These are phyloP conservation scores for Penicillium longicatenatum DNA, from an alignment of 495 filamentous ascomycete species.

Conservation along the genomic window DNA sequence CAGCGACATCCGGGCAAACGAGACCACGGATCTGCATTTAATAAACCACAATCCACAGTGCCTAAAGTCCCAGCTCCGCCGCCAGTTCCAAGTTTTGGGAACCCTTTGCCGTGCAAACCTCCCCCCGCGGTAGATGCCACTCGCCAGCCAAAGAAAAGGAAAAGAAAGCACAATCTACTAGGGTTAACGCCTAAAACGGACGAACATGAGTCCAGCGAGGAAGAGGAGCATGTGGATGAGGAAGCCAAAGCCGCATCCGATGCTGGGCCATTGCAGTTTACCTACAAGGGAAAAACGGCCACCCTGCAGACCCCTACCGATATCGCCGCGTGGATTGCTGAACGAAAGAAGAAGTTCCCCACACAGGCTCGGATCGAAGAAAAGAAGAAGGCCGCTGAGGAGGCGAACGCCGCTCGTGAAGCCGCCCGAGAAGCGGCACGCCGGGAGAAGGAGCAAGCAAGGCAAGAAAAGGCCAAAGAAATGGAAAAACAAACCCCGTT, in stretches of 20 bases:
- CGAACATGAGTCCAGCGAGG: conserved; percentile 67
- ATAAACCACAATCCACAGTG: conserved; percentile 38
- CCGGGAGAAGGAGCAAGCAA: conserved; percentile 31
- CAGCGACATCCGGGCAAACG: conserved; percentile 40
- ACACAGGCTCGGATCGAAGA: conserved; percentile 64
- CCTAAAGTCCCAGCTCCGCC: conserved; percentile 54
- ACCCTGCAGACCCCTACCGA: conserved; percentile 61
- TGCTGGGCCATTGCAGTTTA: conserved; percentile 43
- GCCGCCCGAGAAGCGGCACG: conserved; percentile 40
- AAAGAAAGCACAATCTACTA: conserved; percentile 74
- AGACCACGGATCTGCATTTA: conserved; percentile 45
- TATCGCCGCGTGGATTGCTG: conserved; percentile 76
- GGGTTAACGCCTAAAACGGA: conserved; percentile 77
- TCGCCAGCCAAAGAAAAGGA: conserved; percentile 69
- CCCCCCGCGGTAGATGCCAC: conserved; percentile 44
- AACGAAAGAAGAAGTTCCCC: conserved; percentile 76
- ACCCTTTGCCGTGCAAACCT: conserved; percentile 62
- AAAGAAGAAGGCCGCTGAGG: conserved; percentile 47
- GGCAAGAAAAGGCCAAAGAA: conserved; percentile 29
- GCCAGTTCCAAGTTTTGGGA: conserved; percentile 63
- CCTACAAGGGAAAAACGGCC: conserved; percentile 43
- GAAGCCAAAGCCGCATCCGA: conserved; percentile 52
- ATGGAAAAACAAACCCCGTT: conserved; percentile 8
- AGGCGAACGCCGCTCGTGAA: conserved; percentile 43
- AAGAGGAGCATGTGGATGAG: conserved; percentile 75